Conservation (phyloP, 768 basidiomycete species). For the Coprinopsis sp. region DNA sequence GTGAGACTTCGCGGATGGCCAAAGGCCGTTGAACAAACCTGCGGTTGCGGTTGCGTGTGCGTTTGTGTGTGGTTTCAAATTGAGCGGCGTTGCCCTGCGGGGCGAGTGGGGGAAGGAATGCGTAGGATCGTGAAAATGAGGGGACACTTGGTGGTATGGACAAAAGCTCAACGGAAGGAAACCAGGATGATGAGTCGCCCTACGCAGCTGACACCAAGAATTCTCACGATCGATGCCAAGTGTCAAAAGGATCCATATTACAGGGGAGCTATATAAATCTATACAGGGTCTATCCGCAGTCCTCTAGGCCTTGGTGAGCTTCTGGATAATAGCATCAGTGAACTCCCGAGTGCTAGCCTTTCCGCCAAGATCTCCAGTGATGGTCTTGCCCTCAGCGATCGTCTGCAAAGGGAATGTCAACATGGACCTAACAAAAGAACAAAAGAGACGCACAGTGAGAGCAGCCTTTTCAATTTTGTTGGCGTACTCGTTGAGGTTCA, state of each 20-base stretch:
- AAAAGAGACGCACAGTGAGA: slow-evolving; percentile 60
- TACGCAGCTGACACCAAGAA: no score
- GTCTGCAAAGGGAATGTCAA: slow-evolving; percentile 49
- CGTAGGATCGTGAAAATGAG: slow-evolving; percentile 44
- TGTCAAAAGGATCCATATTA: not conserved
- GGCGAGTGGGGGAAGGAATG: slow-evolving; percentile 76
- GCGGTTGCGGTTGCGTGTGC: slow-evolving; percentile 45
- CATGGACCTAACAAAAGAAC: not conserved
- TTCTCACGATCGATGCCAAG: no score
- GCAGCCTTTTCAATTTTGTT: slow-evolving; percentile 89
- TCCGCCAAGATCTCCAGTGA: slow-evolving; percentile 95
- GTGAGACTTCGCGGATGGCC: no score
- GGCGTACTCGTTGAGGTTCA: slow-evolving; percentile 83
- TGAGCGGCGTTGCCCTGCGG: slow-evolving; percentile 83
- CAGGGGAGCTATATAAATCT: not conserved
- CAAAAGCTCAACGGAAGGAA: slow-evolving; percentile 22
- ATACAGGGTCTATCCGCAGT: not conserved
- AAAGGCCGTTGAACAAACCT: no score
- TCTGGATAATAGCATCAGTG: slow-evolving; percentile 81
- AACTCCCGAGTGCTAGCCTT: slow-evolving; percentile 87
- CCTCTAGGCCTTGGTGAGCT: slow-evolving; percentile 35
- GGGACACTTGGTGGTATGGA: slow-evolving; percentile 39
- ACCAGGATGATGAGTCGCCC: no score
- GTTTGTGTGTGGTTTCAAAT: slow-evolving; percentile 33
- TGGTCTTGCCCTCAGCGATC: slow-evolving; percentile 92